Base-by-base conservation (phyloP, 306 rosid genomes). In the Pyrus pyrifolia region DNA sequence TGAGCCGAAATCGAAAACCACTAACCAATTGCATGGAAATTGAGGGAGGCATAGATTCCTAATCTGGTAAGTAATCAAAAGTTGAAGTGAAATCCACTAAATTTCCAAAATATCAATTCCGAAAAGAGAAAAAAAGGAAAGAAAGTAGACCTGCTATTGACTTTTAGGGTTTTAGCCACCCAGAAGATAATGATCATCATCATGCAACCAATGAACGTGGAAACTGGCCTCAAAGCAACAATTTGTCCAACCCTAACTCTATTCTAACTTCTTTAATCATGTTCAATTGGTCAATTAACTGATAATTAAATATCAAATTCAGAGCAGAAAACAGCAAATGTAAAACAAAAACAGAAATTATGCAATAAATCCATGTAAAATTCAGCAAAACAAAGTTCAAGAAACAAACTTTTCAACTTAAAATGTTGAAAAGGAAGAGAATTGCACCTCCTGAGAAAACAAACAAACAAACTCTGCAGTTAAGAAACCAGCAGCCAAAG, bases 131-230 rank as follows among this genome's bases (percentile, higher is more conserved):
- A 21, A 69, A 30, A 73, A 17, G 51, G 63, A 52, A 74, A n/a
- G 63, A 12, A 60, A 59, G 82, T 42, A 63, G 67, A 72, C 60
- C 76, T 59, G 58, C 46, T 40, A 68, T 74, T 68, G 70, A 67
- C 75, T 57, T 72, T 23, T 21, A 57, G 62, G 62, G 29, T n/a
- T 57, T 57, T 55, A 60, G 77, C 68, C 65, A 70, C 40, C 25
- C 31, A 55, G 53, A 63, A 65, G 51, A 78, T 62, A 74, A 82
- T 62, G 75, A 82, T 81, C 64, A 69, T 77, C 80, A 63, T 51
- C 75, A 55, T 68, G 29, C 18, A 72, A 70, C 52, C 25, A 74
- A n/a, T 51, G 27, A 25, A 35, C 23, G 35, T 15, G 29, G 35
- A 63, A 52, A 8, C 59, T 66, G 61, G 33, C 62, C 75, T 31